Evolutionary conservation across 495 filamentous ascomycete genomes (phyloP).

Genomic region (Trichoderma gamsii): DNA sequence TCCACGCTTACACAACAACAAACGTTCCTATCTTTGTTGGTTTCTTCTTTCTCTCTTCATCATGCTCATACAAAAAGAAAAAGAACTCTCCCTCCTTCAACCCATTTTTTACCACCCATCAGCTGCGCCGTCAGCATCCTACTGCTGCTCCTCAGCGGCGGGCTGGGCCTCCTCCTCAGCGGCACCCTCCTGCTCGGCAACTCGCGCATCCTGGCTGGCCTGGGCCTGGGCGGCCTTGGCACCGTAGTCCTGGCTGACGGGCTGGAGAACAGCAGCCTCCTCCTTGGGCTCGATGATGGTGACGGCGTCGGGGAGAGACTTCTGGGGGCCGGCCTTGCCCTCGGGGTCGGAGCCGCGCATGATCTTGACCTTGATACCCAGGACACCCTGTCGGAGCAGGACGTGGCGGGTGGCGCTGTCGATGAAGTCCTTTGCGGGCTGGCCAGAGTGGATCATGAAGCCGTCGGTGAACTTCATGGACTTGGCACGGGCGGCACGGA

Average conservation of each 20-base stretch:
- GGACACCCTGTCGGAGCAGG: conserved; percentile 96
- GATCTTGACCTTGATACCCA: conserved; percentile 99
- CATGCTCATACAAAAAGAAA: background rate
- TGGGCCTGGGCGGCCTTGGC: conserved; percentile 83
- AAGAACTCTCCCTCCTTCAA: background rate
- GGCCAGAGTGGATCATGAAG: conserved; percentile 99
- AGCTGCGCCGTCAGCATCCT: conserved; percentile 24
- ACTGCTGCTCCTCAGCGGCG: conserved; percentile 47
- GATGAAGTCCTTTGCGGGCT: conserved; percentile 99
- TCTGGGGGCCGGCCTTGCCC: conserved; percentile 94
- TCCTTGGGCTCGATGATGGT: conserved; percentile 99
- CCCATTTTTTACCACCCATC: conserved; percentile 14
- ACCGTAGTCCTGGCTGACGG: conserved; percentile 95
- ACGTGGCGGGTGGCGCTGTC: conserved; percentile 97
- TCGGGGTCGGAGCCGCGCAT: conserved; percentile 99
- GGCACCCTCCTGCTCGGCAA: conserved; percentile 56
- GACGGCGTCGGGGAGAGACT: conserved; percentile 94
- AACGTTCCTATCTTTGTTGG: background rate
- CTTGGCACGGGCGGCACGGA: conserved; percentile 97
- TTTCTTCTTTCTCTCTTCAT: background rate
- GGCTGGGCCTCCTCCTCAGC: conserved; percentile 43
- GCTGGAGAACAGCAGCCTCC: conserved; percentile 87
- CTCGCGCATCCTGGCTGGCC: conserved; percentile 57
- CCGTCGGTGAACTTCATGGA: conserved; percentile 99
- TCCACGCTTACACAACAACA: background rate